A percentile compares a stretch with the other conserved stretches of the same genome.
Conservation (phyloP, 257 asterid species). For the Verbascum thapsus region DNA sequence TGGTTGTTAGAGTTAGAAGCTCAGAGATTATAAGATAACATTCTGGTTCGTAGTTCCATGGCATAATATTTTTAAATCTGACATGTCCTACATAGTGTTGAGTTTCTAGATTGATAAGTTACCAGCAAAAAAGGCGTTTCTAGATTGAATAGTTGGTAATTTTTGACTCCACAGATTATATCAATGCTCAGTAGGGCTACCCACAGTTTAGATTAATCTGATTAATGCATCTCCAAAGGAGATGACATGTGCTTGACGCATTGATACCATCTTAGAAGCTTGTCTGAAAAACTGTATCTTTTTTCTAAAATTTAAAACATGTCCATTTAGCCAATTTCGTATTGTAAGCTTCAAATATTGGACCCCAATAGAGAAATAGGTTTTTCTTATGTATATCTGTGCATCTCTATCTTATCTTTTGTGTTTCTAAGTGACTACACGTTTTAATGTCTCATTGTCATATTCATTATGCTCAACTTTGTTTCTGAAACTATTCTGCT, state of each 20-base stretch:
- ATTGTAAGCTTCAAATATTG: not conserved
- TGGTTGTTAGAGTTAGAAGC: slow-evolving; percentile 4
- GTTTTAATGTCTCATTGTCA: not conserved
- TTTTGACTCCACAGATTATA: not conserved
- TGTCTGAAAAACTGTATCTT: not conserved
- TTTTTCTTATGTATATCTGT: not conserved
- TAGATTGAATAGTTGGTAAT: slow-evolving; percentile 8
- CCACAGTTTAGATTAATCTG: not conserved
- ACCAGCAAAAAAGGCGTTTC: too few relatives aligned
- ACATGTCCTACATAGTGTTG: not conserved
- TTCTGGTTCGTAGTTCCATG: not conserved
- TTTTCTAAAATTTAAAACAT: not conserved
- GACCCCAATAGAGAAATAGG: not conserved
- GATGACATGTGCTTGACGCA: not conserved
- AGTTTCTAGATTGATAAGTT: not conserved
- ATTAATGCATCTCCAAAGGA: not conserved
- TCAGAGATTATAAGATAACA: not conserved
- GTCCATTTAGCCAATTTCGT: not conserved
- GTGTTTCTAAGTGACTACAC: not conserved
- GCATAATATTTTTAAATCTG: not conserved
- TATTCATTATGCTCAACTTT: not conserved
- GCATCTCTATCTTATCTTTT: not conserved
- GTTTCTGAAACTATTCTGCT: slow-evolving; percentile 7
- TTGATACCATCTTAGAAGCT: too few relatives aligned
- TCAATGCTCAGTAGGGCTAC: not conserved